Conservation (phyloP, 768 basidiomycete genomes). For the Tylopilus subfusipes region DNA sequence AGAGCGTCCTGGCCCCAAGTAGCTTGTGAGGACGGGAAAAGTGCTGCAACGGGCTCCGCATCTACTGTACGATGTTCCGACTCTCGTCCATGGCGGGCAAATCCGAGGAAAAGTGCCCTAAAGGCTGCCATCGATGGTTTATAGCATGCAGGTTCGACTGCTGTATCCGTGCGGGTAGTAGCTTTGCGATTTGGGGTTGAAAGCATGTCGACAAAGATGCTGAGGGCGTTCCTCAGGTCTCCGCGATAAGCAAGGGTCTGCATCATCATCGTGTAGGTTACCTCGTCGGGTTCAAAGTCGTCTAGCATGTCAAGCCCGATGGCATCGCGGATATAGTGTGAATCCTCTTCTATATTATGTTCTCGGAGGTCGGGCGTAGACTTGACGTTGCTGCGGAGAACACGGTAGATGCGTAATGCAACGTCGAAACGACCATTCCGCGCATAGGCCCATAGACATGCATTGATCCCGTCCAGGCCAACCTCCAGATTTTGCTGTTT, state of each 20-base stretch:
- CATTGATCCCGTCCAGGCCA: slow-evolving; percentile 65
- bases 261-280: slow-evolving; percentile 67
- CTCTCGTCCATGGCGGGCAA: slow-evolving; percentile 52
- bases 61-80: slow-evolving; percentile 6
- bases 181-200: slow-evolving; percentile 40
- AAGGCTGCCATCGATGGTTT: slow-evolving; percentile 53
- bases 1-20: slow-evolving; percentile 61
- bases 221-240: slow-evolving; percentile 51
- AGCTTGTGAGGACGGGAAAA: slow-evolving; percentile 8
- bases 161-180: slow-evolving; percentile 29
- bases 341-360: slow-evolving; percentile 37
- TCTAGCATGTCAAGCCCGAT: slow-evolving; percentile 44
- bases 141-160: slow-evolving; percentile 31
- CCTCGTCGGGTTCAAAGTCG: slow-evolving; percentile 51
- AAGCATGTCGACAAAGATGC: slow-evolving; percentile 67
- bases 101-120: slow-evolving; percentile 74
- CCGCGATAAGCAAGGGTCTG: slow-evolving; percentile 73
- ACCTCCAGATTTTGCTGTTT: slow-evolving; percentile 47
- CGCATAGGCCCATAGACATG: slow-evolving; percentile 67
- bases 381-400: slow-evolving; percentile 52
- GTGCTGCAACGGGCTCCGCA: not conserved
- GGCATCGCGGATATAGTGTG: slow-evolving; percentile 37
- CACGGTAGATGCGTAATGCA: slow-evolving; percentile 58
- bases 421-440: slow-evolving; percentile 49
- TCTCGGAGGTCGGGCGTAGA: slow-evolving; percentile 35